Evolutionary conservation across 352 stramenopile genomes (phyloP).

Genomic region (Globisporangium cederbergense): DNA sequence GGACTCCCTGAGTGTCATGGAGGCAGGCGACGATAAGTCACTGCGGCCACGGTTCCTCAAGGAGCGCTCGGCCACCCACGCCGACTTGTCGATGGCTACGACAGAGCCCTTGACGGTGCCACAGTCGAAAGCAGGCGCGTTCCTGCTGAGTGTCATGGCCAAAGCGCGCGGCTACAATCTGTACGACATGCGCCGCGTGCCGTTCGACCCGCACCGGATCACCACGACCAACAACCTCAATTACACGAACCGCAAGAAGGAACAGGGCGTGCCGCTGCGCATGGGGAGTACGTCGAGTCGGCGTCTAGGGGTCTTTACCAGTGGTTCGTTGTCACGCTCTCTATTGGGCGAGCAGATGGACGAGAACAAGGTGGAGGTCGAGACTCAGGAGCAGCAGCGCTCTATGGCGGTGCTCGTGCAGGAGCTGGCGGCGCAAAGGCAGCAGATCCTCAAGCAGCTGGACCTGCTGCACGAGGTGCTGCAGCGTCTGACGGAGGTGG

Average conservation of each 20-base stretch:
- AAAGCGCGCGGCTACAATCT: conserved; percentile 25
- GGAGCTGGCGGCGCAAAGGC: conserved; percentile 30
- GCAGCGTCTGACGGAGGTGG: conserved; percentile 29
- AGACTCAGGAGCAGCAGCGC: conserved; percentile 9
- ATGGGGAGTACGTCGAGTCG: conserved; percentile 13
- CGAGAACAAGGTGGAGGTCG: conserved; percentile 19
- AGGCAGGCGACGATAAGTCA: conserved; percentile 34
- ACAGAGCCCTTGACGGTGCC: conserved; percentile 18
- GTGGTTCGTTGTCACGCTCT: conserved; percentile 12
- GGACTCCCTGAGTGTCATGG: conserved; percentile 8
- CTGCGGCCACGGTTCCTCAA: conserved; percentile 49
- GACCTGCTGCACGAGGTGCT: conserved; percentile 31
- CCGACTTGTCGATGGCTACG: conserved; percentile 19
- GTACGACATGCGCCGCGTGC: conserved; percentile 20
- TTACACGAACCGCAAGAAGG: conserved; percentile 26
- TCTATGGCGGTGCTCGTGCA: conserved; percentile 25
- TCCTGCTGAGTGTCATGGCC: conserved; percentile 45
- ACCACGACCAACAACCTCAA: conserved; percentile 24
- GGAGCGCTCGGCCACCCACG: conserved; percentile 45
- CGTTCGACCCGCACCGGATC: conserved; percentile 21
- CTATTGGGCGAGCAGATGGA: conserved; percentile 14
- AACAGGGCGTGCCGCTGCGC: conserved; percentile 31
- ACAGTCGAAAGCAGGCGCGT: conserved; percentile 57
- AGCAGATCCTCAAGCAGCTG: conserved; percentile 38
- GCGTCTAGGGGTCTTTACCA: conserved; percentile 10